Conservation (phyloP, 345 rosid genomes). For the Durio zibethinus region DNA sequence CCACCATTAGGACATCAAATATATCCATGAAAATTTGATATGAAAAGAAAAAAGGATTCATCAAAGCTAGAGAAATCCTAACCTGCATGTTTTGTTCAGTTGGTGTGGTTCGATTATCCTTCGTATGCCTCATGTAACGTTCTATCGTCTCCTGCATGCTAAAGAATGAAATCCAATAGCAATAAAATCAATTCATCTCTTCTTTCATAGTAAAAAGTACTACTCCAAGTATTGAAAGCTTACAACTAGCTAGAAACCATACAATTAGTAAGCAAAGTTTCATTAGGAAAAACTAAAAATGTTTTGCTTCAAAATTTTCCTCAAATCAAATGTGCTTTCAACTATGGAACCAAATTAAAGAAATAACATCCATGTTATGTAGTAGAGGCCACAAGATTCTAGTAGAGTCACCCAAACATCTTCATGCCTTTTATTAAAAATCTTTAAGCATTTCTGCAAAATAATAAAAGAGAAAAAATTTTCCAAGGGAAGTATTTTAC, state of each 20-base stretch:
- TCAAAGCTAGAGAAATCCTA: background rate
- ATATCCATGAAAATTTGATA: background rate
- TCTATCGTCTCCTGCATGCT: constrained; percentile 41
- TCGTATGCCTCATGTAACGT: constrained; percentile 33
- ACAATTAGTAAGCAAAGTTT: background rate
- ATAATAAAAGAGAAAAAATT: too few species aligned
- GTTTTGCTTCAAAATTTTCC: background rate
- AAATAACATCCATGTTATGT: too few species aligned
- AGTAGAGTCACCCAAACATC: background rate
- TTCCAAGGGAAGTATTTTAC: too few species aligned
- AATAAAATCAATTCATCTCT: background rate
- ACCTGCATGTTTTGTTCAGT: constrained; percentile 36
- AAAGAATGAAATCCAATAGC: constrained; percentile 3
- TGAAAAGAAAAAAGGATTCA: background rate
- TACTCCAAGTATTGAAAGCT: background rate
- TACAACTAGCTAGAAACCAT: background rate
- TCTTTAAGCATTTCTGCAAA: too few species aligned
- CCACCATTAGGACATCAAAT: background rate
- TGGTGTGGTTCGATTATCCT: constrained; percentile 22
- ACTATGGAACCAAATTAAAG: too few species aligned
- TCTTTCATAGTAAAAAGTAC: background rate
- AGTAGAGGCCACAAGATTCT: too few species aligned
- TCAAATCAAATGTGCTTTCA: too few species aligned
- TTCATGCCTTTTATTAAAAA: background rate
- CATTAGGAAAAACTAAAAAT: background rate